Conservation (phyloP, 2,329 filamentous ascomycete genomes). For the Colletotrichum sp. region DNA sequence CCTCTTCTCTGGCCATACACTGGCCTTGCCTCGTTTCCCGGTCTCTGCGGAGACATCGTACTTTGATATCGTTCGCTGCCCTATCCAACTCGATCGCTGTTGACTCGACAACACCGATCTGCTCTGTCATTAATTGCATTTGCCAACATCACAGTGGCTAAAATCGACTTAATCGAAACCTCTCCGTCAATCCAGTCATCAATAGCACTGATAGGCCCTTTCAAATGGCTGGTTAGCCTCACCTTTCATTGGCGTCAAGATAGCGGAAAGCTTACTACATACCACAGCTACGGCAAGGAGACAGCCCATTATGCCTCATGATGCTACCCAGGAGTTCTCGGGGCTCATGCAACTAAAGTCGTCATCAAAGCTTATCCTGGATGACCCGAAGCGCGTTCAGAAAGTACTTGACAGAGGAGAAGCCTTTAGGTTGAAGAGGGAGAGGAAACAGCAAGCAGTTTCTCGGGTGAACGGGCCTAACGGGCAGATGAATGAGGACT, state of each 20-base stretch:
- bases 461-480: not conserved
- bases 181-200: not conserved
- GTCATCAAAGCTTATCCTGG: not conserved
- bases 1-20: not conserved
- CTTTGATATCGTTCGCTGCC: not conserved
- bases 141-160: not conserved
- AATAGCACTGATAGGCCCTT: too few species aligned
- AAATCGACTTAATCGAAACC: not conserved
- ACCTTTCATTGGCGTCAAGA: not conserved
- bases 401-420: not conserved
- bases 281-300: not conserved
- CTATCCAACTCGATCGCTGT: rapidly evolving
- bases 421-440: not conserved
- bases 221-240: not conserved
- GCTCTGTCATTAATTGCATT: not conserved
- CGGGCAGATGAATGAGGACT: not conserved
- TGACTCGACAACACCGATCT: not conserved
- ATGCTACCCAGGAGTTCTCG: rapidly evolving
- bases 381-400: not conserved
- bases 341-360: not conserved
- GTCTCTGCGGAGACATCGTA: not conserved
- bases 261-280: not conserved
- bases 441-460: not conserved
- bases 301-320: not conserved
- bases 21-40: rapidly evolving